Conservation (phyloP, 83 land plant species). For the Isoetes engelmannii region DNA sequence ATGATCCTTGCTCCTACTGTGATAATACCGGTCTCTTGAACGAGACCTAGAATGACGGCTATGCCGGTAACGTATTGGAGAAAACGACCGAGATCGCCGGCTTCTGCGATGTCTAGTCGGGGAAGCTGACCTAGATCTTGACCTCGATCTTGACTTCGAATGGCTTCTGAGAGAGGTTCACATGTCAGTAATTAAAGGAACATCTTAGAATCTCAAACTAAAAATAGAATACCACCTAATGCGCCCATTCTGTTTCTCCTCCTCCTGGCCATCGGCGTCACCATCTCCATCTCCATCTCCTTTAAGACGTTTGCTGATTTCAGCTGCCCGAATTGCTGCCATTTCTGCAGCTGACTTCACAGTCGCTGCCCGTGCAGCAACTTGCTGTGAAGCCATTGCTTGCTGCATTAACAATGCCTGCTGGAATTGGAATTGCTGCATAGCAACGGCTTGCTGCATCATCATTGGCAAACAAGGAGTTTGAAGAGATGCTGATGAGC, state of each 20-base stretch:
- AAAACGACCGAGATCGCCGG: conserved; percentile 52
- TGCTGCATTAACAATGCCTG: conserved; percentile 96
- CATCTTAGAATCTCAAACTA: background rate
- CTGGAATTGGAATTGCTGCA: conserved; percentile 97
- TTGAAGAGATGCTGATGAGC: conserved; percentile 6
- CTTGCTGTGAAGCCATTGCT: conserved; percentile 80
- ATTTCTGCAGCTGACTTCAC: conserved; percentile 95
- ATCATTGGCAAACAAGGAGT: conserved; percentile 57
- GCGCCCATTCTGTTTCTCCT: conserved; percentile 28
- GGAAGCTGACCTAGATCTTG: conserved; percentile 35
- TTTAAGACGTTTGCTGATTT: conserved; percentile 75
- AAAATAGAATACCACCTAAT: background rate
- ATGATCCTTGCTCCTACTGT: conserved; percentile 21
- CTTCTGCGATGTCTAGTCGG: conserved; percentile 30
- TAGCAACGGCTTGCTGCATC: conserved; percentile 98
- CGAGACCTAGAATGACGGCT: conserved; percentile 55
- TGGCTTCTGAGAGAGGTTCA: conserved; percentile 21
- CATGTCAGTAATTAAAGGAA: background rate
- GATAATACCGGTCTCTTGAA: conserved; percentile 14
- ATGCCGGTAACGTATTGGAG: conserved; percentile 57
- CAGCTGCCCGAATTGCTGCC: conserved; percentile 86
- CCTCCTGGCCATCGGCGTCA: conserved; percentile 31
- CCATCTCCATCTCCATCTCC: conserved; percentile 50
- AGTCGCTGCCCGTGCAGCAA: conserved; percentile 85
- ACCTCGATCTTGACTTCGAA: conserved; percentile 34